These are phyloP conservation scores for Mycocentrospora acerina DNA, from an alignment of 2,329 filamentous ascomycete genomes.

Conservation along the genomic window DNA sequence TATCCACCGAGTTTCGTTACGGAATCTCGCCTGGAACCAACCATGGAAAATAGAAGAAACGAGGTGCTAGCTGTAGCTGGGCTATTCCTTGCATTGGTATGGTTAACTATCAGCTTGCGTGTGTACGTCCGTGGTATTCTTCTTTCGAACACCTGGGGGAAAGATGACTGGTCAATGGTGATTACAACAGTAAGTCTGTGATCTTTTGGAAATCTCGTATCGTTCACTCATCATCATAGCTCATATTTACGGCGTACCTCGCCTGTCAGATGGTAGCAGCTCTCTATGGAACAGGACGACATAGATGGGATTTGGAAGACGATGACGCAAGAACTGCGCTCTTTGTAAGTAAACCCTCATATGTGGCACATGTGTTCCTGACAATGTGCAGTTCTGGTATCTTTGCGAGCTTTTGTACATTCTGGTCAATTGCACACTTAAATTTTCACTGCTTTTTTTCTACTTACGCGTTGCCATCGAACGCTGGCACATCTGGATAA, in stretches of 20 bases:
- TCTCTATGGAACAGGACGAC: slow-evolving; percentile 43
- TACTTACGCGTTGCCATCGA: slow-evolving; percentile 55
- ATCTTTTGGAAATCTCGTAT: neutral
- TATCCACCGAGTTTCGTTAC: too few species aligned
- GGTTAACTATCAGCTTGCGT: slow-evolving; percentile 38
- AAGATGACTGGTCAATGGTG: slow-evolving; percentile 46
- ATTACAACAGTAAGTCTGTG: slow-evolving; percentile 30
- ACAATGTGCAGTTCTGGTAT: slow-evolving; percentile 50
- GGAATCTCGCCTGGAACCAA: neutral
- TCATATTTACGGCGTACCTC: slow-evolving; percentile 45
- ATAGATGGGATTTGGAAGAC: slow-evolving; percentile 36
- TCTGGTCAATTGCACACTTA: slow-evolving; percentile 50
- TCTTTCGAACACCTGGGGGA: slow-evolving; percentile 38
- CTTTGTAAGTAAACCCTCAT: slow-evolving; percentile 15
- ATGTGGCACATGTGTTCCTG: slow-evolving; percentile 4
- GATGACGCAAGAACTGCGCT: slow-evolving; percentile 32
- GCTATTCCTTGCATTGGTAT: slow-evolving; percentile 41
- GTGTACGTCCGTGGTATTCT: slow-evolving; percentile 38
- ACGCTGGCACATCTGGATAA: slow-evolving; percentile 48
- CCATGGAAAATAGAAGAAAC: slow-evolving; percentile 18
- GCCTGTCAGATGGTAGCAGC: slow-evolving; percentile 43
- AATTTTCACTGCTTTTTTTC: slow-evolving; percentile 56
- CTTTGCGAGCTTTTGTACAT: slow-evolving; percentile 60
- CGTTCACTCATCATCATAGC: slow-evolving; percentile 13
- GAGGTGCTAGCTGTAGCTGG: slow-evolving; percentile 31